phyloP scores from a whole-genome alignment of 2,329 filamentous ascomycete genomes.

The Clonostachys solani region DNA sequence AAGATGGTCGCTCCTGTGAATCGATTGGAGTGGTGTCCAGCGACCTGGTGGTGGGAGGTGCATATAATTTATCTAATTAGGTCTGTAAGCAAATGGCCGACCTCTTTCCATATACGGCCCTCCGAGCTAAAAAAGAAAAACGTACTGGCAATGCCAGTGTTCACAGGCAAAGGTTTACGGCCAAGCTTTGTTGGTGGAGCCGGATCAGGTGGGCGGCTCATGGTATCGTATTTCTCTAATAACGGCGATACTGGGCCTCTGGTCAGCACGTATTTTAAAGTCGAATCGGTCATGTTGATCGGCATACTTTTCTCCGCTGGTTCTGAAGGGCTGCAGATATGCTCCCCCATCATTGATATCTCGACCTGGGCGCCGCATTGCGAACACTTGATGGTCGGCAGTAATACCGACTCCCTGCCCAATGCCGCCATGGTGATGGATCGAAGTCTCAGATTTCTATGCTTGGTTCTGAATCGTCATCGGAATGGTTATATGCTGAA shows the following conservation, averaged over 20 bases:
- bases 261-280: too few species aligned
- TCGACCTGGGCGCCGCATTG: constrained; percentile 73
- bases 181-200: constrained; percentile 26
- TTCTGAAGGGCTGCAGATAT: constrained; percentile 53
- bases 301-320: too few species aligned
- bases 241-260: too few species aligned
- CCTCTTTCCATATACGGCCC: too few species aligned
- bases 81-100: neutral
- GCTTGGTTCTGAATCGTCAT: too few species aligned
- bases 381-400: constrained; percentile 87
- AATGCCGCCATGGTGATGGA: constrained; percentile 33
- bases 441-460: neutral
- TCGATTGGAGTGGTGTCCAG: too few species aligned
- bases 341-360: constrained; percentile 82
- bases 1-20: too few species aligned
- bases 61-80: constrained; percentile 15
- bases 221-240: neutral
- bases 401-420: constrained; percentile 61
- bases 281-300: too few species aligned
- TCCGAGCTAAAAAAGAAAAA: neutral
- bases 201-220: constrained; percentile 11
- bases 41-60: constrained; percentile 14
- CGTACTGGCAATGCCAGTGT: constrained; percentile 47
- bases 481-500: too few species aligned
- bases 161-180: constrained; percentile 40